These are phyloP conservation scores for Phyllostachys edulis DNA, from an alignment of 176 grass and related monocot genomes.

Conservation along the genomic window DNA sequence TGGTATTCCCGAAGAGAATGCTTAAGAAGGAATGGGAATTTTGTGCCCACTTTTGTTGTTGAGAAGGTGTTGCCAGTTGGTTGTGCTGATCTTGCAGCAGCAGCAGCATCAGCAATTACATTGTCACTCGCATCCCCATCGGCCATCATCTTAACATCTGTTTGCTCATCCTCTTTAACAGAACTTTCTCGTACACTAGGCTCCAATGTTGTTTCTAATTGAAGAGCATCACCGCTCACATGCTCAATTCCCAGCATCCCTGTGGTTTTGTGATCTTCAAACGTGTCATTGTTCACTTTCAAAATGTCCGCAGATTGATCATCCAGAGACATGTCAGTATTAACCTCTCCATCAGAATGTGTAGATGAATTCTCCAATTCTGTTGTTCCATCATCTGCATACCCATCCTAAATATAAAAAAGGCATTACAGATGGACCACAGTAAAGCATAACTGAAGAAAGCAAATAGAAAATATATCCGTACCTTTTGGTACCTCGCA, in stretches of 20 bases:
- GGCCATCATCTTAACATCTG: constrained; percentile 36
- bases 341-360: constrained; percentile 45
- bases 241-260: constrained; percentile 29
- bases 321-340: constrained; percentile 43
- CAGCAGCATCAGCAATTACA: constrained; percentile 93
- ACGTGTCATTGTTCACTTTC: constrained; percentile 35
- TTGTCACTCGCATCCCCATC: constrained; percentile 56
- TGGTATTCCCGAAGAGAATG: constrained; percentile 97
- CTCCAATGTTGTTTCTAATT: constrained; percentile 32
- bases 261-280: constrained; percentile 30
- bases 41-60: constrained; percentile 90
- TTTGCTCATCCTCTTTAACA: constrained; percentile 39
- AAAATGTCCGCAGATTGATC: constrained; percentile 32
- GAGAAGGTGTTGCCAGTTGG: constrained; percentile 98
- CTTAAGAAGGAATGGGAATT: constrained; percentile 98
- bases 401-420: constrained; percentile 80
- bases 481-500: constrained; percentile 87
- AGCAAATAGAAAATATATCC: constrained; percentile 26
- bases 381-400: constrained; percentile 47
- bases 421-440: constrained; percentile 33
- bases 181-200: constrained; percentile 19
- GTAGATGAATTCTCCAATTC: constrained; percentile 62
- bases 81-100: constrained; percentile 95
- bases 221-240: neutral
- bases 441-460: neutral